phyloP scores from a whole-genome alignment of 192 early-diverging fungal species.

The Phlyctochytrium bullatum region DNA sequence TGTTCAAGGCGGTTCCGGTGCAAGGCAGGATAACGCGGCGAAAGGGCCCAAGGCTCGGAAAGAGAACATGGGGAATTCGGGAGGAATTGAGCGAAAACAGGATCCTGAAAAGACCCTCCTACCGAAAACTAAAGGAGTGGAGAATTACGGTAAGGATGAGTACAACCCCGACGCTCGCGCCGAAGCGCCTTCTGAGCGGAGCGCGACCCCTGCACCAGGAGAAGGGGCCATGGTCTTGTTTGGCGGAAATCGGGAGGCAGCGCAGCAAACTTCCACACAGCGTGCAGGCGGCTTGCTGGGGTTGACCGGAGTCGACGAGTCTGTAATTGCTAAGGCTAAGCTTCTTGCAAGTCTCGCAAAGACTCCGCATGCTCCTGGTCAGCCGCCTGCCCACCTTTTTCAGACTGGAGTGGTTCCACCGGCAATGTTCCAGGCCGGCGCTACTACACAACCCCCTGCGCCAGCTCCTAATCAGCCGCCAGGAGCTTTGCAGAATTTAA shows the following conservation, averaged over 20 bases:
- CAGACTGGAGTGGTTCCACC: not conserved
- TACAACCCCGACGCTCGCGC: too few species aligned
- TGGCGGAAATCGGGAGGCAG: not conserved
- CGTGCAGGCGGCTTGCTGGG: not conserved
- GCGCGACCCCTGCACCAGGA: not conserved
- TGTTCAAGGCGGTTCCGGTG: not conserved
- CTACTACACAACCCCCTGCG: not conserved
- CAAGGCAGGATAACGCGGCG: not conserved
- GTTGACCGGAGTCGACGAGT: not conserved
- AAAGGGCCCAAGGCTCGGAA: too few species aligned
- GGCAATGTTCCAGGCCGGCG: too few species aligned
- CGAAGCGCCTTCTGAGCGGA: not conserved
- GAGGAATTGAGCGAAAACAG: not conserved
- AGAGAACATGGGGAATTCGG: too few species aligned
- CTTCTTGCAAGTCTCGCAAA: constrained; percentile 2
- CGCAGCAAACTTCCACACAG: not conserved
- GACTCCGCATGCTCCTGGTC: not conserved
- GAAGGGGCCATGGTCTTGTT: constrained; percentile 3
- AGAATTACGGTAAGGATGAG: too few species aligned
- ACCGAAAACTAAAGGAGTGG: too few species aligned
- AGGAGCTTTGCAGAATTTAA: not conserved
- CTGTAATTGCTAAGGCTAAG: not conserved
- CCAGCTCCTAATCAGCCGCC: not conserved
- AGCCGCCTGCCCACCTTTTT: not conserved
- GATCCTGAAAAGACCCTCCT: not conserved